Evolutionary conservation across 257 asterid genomes (phyloP).

Genomic region (Salvia hispanica): DNA sequence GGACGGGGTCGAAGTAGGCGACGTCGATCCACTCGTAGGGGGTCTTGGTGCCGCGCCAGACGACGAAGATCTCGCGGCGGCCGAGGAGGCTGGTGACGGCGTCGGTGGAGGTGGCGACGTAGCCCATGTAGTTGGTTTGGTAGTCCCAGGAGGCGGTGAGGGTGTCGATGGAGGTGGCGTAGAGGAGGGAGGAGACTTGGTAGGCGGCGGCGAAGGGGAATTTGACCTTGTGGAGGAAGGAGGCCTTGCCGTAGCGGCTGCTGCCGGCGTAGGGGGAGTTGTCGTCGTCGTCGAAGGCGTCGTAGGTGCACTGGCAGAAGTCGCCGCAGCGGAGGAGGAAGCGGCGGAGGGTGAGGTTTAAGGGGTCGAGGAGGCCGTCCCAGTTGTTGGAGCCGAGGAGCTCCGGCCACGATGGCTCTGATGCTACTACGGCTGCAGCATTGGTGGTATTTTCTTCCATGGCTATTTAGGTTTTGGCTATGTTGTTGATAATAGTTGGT

Average conservation of each 20-base stretch:
- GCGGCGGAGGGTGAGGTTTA: constrained; percentile 62
- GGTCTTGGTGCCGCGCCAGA: constrained; percentile 69
- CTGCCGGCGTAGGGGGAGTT: constrained; percentile 66
- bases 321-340: constrained; percentile 83
- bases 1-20: constrained; percentile 35
- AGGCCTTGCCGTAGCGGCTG: constrained; percentile 67
- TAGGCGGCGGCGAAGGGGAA: constrained; percentile 47
- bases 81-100: constrained; percentile 46
- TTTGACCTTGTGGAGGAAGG: constrained; percentile 62
- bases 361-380: constrained; percentile 69
- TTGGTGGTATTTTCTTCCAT: constrained; percentile 1
- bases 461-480: neutral
- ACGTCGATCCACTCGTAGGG: constrained; percentile 61
- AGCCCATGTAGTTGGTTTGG: constrained; percentile 77
- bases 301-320: constrained; percentile 75
- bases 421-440: neutral
- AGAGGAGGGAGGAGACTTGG: constrained; percentile 50
- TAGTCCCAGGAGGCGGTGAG: constrained; percentile 55
- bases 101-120: constrained; percentile 60
- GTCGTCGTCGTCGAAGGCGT: constrained; percentile 70
- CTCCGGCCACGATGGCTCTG: constrained; percentile 56
- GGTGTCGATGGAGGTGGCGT: constrained; percentile 57
- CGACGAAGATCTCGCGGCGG: constrained; percentile 69
- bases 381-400: constrained; percentile 69
- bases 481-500: too few species aligned